Percentiles rank a stretch among this genome's conserved stretches.
Evolutionary conservation across 2,329 filamentous ascomycete genomes (phyloP).

Genomic region (Botryotinia convoluta): DNA sequence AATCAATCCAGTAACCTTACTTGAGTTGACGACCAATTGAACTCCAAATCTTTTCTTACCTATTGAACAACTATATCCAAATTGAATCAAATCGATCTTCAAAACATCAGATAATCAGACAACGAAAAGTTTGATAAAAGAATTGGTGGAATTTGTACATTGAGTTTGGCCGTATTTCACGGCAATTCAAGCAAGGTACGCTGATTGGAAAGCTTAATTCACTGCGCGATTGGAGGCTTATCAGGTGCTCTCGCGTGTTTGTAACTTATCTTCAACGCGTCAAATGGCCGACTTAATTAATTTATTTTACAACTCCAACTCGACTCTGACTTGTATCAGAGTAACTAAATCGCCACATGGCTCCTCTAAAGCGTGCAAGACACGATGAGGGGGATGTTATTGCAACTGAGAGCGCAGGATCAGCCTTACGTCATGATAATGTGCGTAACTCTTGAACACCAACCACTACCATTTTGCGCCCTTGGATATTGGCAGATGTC

Average conservation of each 20-base stretch:
- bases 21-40: background rate
- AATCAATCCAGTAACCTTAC: background rate
- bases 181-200: background rate
- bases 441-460: conserved; percentile 14
- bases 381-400: conserved; percentile 37
- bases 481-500: background rate
- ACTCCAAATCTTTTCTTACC: background rate
- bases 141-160: background rate
- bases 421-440: conserved; percentile 28
- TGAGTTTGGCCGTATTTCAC: background rate
- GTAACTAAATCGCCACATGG: conserved; percentile 37
- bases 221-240: background rate
- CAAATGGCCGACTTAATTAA: background rate
- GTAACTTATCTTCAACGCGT: background rate
- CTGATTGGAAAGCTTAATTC: background rate
- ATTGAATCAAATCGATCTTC: background rate
- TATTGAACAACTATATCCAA: background rate
- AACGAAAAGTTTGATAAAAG: background rate
- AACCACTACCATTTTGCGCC: background rate
- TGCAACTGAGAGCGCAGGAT: conserved; percentile 34
- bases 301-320: background rate
- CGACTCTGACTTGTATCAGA: background rate
- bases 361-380: conserved; percentile 43
- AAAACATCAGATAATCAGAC: background rate
- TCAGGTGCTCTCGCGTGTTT: conserved; percentile 6